A percentile compares a stretch with the other conserved stretches of the same genome.
Conservation (phyloP, 2,329 filamentous ascomycete genomes). For the Xylariaceae sp. region DNA sequence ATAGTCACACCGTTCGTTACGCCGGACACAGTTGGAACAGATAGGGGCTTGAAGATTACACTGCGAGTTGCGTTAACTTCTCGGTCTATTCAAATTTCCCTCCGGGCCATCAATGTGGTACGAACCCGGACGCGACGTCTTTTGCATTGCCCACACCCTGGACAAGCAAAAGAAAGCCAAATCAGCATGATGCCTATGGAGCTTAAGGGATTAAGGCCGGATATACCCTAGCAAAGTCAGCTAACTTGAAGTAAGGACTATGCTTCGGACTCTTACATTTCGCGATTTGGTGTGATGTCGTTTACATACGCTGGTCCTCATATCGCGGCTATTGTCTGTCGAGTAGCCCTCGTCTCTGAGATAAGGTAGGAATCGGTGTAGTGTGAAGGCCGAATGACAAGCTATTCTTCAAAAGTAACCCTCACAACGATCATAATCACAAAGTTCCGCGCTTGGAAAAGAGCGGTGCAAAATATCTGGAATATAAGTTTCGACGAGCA, state of each 20-base stretch:
- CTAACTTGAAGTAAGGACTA: neutral
- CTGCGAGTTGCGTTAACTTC: slow-evolving; percentile 8
- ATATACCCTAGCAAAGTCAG: neutral
- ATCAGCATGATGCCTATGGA: neutral
- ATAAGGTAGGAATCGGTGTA: slow-evolving; percentile 2
- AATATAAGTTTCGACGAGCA: no score
- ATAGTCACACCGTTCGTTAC: slow-evolving; percentile 23
- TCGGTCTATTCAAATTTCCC: neutral
- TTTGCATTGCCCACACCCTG: slow-evolving; percentile 18
- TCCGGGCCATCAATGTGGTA: neutral
- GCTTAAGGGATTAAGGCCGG: neutral
- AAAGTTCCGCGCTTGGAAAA: no score
- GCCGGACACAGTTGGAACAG: slow-evolving; percentile 22
- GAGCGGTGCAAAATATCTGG: no score
- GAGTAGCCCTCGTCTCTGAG: no score
- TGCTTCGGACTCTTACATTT: slow-evolving; percentile 12
- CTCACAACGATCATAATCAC: no score
- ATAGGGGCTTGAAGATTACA: slow-evolving; percentile 22
- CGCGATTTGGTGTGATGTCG: slow-evolving; percentile 20
- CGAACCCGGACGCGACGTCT: slow-evolving; percentile 15
- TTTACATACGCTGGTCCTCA: slow-evolving; percentile 14
- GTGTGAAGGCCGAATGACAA: slow-evolving; percentile 14
- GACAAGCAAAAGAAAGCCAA: neutral
- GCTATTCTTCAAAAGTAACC: slow-evolving; percentile 1
- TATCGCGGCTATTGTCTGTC: no score